Base-by-base conservation (phyloP, 2,329 filamentous ascomycete species). In the Domatiomyces catenatus region DNA sequence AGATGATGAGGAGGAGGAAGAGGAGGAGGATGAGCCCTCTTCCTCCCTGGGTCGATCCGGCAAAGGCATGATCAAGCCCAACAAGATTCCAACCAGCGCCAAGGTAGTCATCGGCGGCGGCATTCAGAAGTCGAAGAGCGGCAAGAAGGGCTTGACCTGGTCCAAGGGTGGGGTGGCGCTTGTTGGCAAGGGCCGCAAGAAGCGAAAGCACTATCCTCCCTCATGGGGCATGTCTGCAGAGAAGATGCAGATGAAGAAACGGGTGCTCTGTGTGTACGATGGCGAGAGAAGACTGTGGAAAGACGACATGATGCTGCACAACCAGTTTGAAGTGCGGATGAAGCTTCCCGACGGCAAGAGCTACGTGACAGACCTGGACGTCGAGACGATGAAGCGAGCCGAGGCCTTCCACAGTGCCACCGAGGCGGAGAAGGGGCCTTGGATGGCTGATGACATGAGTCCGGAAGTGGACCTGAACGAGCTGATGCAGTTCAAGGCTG, bases 201-300 rank as follows among this genome's bases (percentile, higher is more conserved):
- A 87, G 74, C 81, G 88, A 58, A 89, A 88, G 66, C 86, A 94
- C 66, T 96, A 94, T 66, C 92, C 92, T 10, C 80, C 85, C 0
- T 89, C 85, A 1, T 98, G 92, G 92, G 90, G 92, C 48, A 92
- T 89, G 61, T 79, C 89, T 55, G 82, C 85, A 62, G 84, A 86
- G 61, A 88, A 92, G 72, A 94, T 96, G 86, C 93, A 85, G 64
- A 93, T 94, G 80, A 95, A 93, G 79, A 95, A 95, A 78, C 85
- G 92, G 24, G 87, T 95, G 50, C 75, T 96, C 61, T 87, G 87
- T 56, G 86, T 94, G 18, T 98, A 93, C 62, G 88, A 96, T 63
- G 92, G 92, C 0, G 76, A 76, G 15, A 81, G 89, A 49, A 81
- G 90, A 43, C 75, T 98, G 47, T 92, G 86, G 77, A 96, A 96